Evolutionary conservation across 2,329 filamentous ascomycete species (phyloP).

Genomic region (Metarhizium anisopliae): DNA sequence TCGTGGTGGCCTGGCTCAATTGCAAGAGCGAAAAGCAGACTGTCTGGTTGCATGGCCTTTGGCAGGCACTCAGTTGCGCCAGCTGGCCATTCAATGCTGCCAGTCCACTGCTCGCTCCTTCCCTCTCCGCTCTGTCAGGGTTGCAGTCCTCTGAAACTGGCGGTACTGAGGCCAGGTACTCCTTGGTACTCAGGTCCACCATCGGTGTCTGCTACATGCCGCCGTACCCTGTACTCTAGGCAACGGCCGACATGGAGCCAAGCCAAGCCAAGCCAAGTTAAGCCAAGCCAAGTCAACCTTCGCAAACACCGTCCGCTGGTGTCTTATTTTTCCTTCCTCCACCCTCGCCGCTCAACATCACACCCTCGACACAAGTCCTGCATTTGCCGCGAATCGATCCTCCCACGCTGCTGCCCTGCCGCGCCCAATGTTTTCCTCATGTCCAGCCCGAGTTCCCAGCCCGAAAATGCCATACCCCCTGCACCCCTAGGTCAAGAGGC

Average conservation of each 20-base stretch:
- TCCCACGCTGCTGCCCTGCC: constrained; percentile 16
- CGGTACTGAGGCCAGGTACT: not conserved
- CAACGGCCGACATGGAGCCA: not conserved
- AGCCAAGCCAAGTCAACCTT: not conserved
- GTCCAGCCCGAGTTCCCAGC: constrained; percentile 41
- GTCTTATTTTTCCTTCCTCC: constrained; percentile 8
- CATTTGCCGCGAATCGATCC: constrained; percentile 13
- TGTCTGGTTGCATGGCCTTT: too few species aligned
- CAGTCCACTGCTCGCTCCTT: too few species aligned
- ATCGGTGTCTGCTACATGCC: not conserved
- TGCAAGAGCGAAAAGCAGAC: too few species aligned
- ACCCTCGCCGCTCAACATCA: constrained; percentile 11
- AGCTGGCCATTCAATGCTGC: too few species aligned
- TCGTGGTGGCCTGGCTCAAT: too few species aligned
- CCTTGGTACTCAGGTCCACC: too few species aligned
- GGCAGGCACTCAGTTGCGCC: too few species aligned
- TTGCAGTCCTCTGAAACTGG: not conserved
- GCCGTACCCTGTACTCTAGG: not conserved
- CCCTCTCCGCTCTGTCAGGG: too few species aligned
- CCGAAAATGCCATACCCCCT: constrained; percentile 47
- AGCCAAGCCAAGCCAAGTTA: not conserved
- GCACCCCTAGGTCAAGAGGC: constrained; percentile 29
- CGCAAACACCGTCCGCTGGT: constrained; percentile 3
- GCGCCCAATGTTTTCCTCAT: constrained; percentile 50
- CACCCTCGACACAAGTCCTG: constrained; percentile 9